Evolutionary conservation across 345 rosid species (phyloP), one percentile per base, ranked within the genome.

Genomic region (Noccaea bulbosa): DNA sequence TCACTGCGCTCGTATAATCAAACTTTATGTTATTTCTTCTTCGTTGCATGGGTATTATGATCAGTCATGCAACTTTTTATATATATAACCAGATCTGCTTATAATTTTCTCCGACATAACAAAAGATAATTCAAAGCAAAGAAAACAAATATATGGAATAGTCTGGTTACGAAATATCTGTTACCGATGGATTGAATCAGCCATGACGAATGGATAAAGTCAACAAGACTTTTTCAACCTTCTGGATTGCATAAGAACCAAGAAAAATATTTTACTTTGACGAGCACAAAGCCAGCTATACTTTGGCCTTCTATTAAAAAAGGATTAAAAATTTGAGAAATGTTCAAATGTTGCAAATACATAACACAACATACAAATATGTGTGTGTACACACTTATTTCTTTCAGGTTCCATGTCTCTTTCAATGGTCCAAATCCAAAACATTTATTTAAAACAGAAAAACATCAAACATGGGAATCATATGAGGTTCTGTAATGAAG

Each of bases 221-320:
- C 33, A 44, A 34, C 43, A 70, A 41, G 69, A 51, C 62, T 52
- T 39, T 17, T 62, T 64, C 70, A 54, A 72, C 8, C 47, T 62
- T 45, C 56, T 72, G 46, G 34, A 72, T 24, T 24, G 17, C 6
- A 12, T n/a, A 5, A 20, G 53, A 41, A 71, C 15, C 7, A 15
- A 24, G 2, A 24, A 44, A 57, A 14, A 35, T 4, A 15, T 39
- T 27, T 11, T 16, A 48, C 74, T 8, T 16, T 44, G 35, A 22
- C 47, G 62, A 56, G 47, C 27, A 46, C 64, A 33, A 34, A 47
- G 44, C 50, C 2, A 60, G 30, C 34, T 60, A 14, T 6, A 39
- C 2, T 27, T 38, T 30, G 5, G 41, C 14, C 34, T 59, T 60
- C 16, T 54, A 59, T 14, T 48, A 12, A 30, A 59, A 45, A n/a